Evolutionary conservation across 352 stramenopile species (phyloP).

Genomic region (Pseudoperonospora humuli): DNA sequence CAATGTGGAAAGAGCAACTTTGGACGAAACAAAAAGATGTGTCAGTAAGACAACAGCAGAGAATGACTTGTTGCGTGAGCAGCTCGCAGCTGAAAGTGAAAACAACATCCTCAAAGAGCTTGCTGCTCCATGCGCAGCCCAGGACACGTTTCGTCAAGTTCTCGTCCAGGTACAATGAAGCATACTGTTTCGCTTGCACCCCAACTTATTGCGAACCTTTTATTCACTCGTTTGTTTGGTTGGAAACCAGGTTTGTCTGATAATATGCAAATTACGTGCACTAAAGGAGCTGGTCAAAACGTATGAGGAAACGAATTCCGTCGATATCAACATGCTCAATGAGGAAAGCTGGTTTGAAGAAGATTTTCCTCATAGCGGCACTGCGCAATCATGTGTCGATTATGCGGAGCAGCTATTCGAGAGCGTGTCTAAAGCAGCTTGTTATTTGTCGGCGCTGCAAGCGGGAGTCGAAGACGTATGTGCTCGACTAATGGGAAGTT

Average conservation of each 20-base stretch:
- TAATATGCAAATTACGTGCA: slow-evolving; percentile 18
- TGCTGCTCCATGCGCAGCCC: slow-evolving; percentile 1
- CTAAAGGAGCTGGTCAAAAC: slow-evolving; percentile 26
- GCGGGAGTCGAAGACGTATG: slow-evolving; percentile 36
- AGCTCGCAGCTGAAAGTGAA: slow-evolving; percentile 5
- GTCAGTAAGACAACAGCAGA: slow-evolving; percentile 6
- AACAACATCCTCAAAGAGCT: not conserved
- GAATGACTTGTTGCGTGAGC: slow-evolving; percentile 15
- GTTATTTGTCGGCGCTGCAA: slow-evolving; percentile 24
- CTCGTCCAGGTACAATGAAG: slow-evolving; percentile 23
- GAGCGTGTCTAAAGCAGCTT: slow-evolving; percentile 13
- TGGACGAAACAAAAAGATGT: slow-evolving; percentile 8
- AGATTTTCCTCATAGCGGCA: slow-evolving; percentile 1
- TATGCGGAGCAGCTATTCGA: slow-evolving; percentile 9
- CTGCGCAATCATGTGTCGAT: slow-evolving; percentile 6
- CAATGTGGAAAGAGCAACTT: slow-evolving; percentile 5
- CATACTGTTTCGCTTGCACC: not conserved
- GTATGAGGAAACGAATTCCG: slow-evolving; percentile 26
- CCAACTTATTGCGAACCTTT: not conserved
- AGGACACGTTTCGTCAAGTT: slow-evolving; percentile 11
- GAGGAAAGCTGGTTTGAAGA: slow-evolving; percentile 10
- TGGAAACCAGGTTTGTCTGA: slow-evolving; percentile 20
- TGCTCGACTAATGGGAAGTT: slow-evolving; percentile 29
- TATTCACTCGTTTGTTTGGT: not conserved
- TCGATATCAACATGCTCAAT: slow-evolving; percentile 29